phyloP scores from a whole-genome alignment of 1,284 basidiomycete species.

The Fistulinella cinereoalba region DNA sequence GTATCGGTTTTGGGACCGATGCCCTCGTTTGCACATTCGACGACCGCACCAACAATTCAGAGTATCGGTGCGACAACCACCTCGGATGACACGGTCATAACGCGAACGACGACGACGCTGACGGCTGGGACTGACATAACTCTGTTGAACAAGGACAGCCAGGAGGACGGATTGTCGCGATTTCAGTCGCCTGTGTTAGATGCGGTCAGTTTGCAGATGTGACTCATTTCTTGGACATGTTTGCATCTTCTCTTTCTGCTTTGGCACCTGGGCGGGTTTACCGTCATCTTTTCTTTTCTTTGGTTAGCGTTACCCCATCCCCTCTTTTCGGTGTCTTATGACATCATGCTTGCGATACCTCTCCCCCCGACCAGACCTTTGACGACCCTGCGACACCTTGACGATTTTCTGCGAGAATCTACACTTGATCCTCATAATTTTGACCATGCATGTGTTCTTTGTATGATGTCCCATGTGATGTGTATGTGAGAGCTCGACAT shows the following conservation, averaged over 20 bases:
- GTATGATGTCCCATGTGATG: no score
- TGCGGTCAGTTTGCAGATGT: constrained; percentile 13
- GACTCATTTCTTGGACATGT: neutral
- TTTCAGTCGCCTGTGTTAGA: constrained; percentile 24
- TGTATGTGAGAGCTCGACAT: no score
- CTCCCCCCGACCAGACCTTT: no score
- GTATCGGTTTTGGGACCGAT: constrained; percentile 35
- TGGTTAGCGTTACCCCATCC: constrained; percentile 12
- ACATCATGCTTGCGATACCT: constrained; percentile 15
- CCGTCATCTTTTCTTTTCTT: neutral
- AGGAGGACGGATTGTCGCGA: constrained; percentile 6
- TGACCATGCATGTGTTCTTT: no score
- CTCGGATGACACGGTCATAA: constrained; percentile 32
- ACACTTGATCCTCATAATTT: no score
- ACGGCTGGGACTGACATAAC: constrained; percentile 15
- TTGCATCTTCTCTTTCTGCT: neutral
- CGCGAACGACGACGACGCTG: constrained; percentile 24
- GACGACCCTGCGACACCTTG: no score
- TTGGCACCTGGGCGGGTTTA: constrained; percentile 2
- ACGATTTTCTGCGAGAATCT: no score
- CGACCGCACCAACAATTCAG: constrained; percentile 28
- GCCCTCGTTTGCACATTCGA: constrained; percentile 32
- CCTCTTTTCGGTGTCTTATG: neutral
- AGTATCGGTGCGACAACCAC: constrained; percentile 33
- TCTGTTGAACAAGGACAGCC: constrained; percentile 7